Evolutionary conservation across 257 asterid species (phyloP), one percentile per base, ranked within the genome.

Genomic region (Cinchona pubescens): DNA sequence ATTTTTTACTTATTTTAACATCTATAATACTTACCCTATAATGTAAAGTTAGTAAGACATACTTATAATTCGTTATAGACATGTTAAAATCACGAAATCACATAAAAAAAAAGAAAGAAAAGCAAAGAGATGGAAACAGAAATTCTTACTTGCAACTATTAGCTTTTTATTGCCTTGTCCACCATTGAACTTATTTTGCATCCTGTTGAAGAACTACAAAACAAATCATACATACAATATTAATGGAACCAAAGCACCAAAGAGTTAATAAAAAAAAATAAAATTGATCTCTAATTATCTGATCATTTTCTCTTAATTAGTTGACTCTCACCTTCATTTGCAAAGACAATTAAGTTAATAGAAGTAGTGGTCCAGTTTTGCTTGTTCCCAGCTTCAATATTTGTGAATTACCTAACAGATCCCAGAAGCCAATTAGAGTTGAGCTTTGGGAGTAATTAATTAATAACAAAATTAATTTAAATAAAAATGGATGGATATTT

Each of bases 371-470:
- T n/a, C 5, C 0, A 11, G n/a, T 40, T 11, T 18, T 29, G n/a
- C 67, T 66, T 6, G 59, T 21, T 3, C 51, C 3, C 48, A n/a
- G 55, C 73, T 15, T 4, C 11, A 12, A 5, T 32, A 1, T 25
- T n/a, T 40, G 11, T 79, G 76, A 77, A 21, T 53, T 21, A 19
- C n/a, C n/a, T n/a, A 83, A 87, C 76, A 82, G 86, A 83, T 82
- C 84, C 83, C 83, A 84, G 86, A 80, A 87, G 86, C 93, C 95
- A 90, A 86, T 82, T 84, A 86, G 86, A 82, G 76, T 78, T 83
- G 81, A 85, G 85, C 80, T 81, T 77, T 85, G 85, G 90, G 75
- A 81, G 45, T 75, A 65, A 74, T 79, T n/a, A n/a, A n/a, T n/a
- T n/a, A n/a, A n/a, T n/a, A n/a, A n/a, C n/a, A n/a, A n/a, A 81